A percentile compares a stretch with the other conserved stretches of the same genome.
These are phyloP conservation scores for Limnomonas spitsbergensis DNA, from an alignment of 139 green algal species.

Conservation along the genomic window DNA sequence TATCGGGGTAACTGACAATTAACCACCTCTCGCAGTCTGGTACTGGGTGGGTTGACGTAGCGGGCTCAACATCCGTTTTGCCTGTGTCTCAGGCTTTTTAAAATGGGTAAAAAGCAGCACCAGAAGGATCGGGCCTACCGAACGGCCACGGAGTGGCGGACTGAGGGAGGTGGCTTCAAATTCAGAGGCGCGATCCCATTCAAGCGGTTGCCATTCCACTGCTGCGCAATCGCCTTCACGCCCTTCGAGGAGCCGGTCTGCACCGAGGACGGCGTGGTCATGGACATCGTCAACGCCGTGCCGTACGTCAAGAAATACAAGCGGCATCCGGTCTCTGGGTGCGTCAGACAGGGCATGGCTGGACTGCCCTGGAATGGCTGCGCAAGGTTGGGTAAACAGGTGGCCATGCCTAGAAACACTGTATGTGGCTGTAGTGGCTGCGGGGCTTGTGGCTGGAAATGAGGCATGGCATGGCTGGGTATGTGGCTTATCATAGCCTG, in stretches of 20 bases:
- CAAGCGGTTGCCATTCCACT: slow-evolving; percentile 85
- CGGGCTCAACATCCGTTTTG: neutral
- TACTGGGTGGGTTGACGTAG: too few relatives aligned
- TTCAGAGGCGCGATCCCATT: slow-evolving; percentile 47
- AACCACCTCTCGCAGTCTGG: neutral
- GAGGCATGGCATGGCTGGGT: too few relatives aligned
- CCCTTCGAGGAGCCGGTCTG: slow-evolving; percentile 92
- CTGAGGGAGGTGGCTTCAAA: slow-evolving; percentile 70
- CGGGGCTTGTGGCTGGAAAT: too few relatives aligned
- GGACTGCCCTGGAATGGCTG: neutral
- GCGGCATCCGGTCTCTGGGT: slow-evolving; percentile 74
- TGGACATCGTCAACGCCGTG: slow-evolving; percentile 51
- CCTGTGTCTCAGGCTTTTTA: neutral
- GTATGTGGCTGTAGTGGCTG: too few relatives aligned
- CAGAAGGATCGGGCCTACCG: slow-evolving; percentile 66
- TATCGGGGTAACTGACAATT: neutral
- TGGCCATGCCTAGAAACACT: too few relatives aligned
- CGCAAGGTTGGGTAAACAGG: too few relatives aligned
- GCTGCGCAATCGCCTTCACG: slow-evolving; percentile 90
- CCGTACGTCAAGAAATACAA: slow-evolving; percentile 85
- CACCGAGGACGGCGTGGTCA: slow-evolving; percentile 73
- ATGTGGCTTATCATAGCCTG: too few relatives aligned
- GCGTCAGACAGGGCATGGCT: too few relatives aligned
- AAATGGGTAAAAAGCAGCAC: neutral
- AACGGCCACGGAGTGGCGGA: slow-evolving; percentile 85